phyloP scores from a whole-genome alignment of 139 green algal genomes.

The Chlorella sp. region DNA sequence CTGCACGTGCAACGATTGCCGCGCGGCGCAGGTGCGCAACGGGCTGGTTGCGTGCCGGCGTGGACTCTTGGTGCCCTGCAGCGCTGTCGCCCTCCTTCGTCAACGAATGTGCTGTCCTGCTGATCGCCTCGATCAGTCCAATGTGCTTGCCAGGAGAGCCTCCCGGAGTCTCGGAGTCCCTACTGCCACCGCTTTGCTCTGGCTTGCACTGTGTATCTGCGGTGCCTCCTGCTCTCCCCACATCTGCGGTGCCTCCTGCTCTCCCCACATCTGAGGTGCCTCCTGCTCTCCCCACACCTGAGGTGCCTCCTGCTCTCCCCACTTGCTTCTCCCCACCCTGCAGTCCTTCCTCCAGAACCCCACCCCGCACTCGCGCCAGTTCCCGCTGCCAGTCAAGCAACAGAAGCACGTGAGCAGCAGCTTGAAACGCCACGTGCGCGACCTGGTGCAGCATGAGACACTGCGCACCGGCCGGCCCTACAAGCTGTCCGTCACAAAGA shows the following conservation, averaged over 20 bases:
- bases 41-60: not conserved
- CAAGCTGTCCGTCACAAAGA: not conserved
- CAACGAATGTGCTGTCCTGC: not conserved
- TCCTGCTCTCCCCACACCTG: too few species aligned
- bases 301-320: too few species aligned
- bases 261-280: too few species aligned
- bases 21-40: not conserved
- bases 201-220: too few species aligned
- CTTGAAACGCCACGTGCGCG: not conserved
- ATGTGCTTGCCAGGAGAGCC: too few species aligned
- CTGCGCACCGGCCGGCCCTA: constrained; percentile 6
- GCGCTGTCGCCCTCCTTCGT: not conserved
- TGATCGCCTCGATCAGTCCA: not conserved
- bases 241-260: too few species aligned
- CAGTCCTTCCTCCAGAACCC: not conserved
- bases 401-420: not conserved
- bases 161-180: not conserved
- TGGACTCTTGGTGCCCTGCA: not conserved
- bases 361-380: not conserved
- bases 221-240: too few species aligned
- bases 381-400: not conserved
- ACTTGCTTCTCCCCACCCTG: not conserved
- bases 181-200: not conserved
- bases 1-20: not conserved
- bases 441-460: not conserved